phyloP scores from a whole-genome alignment of 2,329 filamentous ascomycete genomes.

The Neonectria ditissima region DNA sequence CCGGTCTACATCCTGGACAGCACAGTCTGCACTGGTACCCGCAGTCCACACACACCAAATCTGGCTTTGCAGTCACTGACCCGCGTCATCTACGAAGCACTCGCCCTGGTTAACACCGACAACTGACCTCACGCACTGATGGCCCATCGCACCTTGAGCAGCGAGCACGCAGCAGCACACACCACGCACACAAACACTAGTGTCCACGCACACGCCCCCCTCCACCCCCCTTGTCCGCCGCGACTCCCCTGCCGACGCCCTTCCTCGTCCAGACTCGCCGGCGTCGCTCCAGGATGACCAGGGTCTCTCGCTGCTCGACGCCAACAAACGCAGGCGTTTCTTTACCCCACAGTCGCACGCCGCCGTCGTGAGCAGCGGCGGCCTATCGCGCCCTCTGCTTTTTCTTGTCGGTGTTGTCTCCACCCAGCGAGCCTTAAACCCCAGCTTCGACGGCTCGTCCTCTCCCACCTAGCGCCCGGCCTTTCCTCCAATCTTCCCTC shows the following conservation, averaged over 20 bases:
- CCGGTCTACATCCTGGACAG: slow-evolving; percentile 16
- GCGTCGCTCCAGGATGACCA: slow-evolving; percentile 13
- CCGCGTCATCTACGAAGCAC: slow-evolving; percentile 1
- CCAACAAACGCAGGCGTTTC: slow-evolving; percentile 35
- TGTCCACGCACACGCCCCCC: slow-evolving; percentile 12
- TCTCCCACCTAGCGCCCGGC: slow-evolving; percentile 37
- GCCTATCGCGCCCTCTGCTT: slow-evolving; percentile 43
- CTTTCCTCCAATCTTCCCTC: slow-evolving; percentile 37
- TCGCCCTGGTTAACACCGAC: slow-evolving; percentile 5
- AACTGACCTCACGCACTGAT: not conserved
- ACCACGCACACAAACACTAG: slow-evolving; percentile 13
- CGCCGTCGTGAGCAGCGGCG: slow-evolving; percentile 36
- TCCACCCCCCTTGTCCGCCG: slow-evolving; percentile 14
- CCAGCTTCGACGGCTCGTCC: slow-evolving; percentile 43
- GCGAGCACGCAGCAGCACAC: slow-evolving; percentile 5
- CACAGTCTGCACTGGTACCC: slow-evolving; percentile 11
- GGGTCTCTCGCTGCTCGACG: slow-evolving; percentile 26
- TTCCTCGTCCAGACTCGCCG: slow-evolving; percentile 16
- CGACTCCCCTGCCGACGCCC: slow-evolving; percentile 12
- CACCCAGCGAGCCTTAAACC: slow-evolving; percentile 43
- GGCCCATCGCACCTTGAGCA: slow-evolving; percentile 10
- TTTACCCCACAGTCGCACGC: slow-evolving; percentile 46
- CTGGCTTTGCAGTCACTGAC: slow-evolving; percentile 4
- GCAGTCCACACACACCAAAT: slow-evolving; percentile 3
- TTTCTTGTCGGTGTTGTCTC: slow-evolving; percentile 35